A percentile compares a stretch with the other conserved stretches of the same genome.
Conservation (phyloP, 805 yeast species). For the Candida caryicola region DNA sequence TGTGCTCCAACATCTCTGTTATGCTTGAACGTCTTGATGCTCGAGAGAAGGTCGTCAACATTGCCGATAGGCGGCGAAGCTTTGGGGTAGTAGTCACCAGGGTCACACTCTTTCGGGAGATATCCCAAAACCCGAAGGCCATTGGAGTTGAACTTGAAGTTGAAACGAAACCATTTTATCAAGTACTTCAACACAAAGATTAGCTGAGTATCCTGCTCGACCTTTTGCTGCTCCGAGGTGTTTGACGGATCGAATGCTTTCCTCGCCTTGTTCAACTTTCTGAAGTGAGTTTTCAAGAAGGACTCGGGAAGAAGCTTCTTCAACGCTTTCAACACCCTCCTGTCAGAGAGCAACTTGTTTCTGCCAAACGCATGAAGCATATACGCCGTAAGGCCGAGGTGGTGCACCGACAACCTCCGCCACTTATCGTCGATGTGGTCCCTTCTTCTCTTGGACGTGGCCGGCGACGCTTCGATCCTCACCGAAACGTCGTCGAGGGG, state of each 20-base stretch:
- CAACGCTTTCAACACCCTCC: constrained; percentile 18
- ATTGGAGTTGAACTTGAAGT: constrained; percentile 26
- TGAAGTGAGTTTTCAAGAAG: constrained; percentile 14
- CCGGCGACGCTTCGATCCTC: neutral
- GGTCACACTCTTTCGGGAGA: constrained; percentile 12
- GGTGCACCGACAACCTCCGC: constrained; percentile 10
- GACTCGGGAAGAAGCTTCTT: constrained; percentile 25
- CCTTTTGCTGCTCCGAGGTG: neutral
- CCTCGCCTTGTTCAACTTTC: constrained; percentile 14
- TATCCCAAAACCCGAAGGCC: constrained; percentile 31
- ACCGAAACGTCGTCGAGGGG: neutral
- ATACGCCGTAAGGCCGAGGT: constrained; percentile 24
- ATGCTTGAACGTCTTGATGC: constrained; percentile 22
- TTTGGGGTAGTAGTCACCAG: constrained; percentile 20
- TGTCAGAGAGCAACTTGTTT: constrained; percentile 19
- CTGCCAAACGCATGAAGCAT: constrained; percentile 19
- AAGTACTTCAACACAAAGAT: constrained; percentile 30
- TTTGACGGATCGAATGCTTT: neutral
- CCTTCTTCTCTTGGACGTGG: constrained; percentile 1
- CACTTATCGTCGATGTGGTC: constrained; percentile 11
- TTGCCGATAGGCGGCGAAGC: constrained; percentile 12
- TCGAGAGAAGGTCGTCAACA: constrained; percentile 9
- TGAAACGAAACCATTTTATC: constrained; percentile 33
- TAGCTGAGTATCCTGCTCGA: constrained; percentile 16
- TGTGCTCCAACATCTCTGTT: constrained; percentile 36